Conservation (phyloP, 106 monocot genomes). For the Dioscorea alata region DNA sequence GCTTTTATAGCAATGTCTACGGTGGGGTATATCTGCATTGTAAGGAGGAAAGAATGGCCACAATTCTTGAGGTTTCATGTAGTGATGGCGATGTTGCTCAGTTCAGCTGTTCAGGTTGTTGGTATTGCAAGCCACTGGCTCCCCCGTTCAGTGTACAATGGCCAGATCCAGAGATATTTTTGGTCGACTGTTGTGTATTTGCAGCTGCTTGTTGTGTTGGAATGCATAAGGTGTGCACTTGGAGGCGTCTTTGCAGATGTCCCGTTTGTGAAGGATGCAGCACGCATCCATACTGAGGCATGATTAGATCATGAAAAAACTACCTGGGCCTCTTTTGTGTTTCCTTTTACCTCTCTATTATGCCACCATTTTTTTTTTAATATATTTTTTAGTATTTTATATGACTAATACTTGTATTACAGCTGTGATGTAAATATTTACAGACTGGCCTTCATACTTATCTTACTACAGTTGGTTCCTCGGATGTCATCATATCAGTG, state of each 20-base stretch:
- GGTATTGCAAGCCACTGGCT: constrained; percentile 10
- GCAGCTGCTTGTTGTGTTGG: constrained; percentile 1
- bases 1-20: not conserved
- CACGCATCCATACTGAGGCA: not conserved
- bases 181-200: constrained; percentile 3
- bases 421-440: too few relatives aligned
- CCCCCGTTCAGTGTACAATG: not conserved
- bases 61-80: constrained; percentile 13
- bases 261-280: constrained; percentile 13
- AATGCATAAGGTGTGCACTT: constrained; percentile 9
- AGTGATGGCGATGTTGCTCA: constrained; percentile 5
- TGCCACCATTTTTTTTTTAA: too few relatives aligned
- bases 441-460: too few relatives aligned
- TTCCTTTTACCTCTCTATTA: too few relatives aligned
- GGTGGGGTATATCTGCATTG: not conserved
- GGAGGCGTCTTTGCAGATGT: constrained; percentile 3
- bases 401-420: too few relatives aligned
- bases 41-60: constrained; percentile 9
- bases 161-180: not conserved
- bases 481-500: too few relatives aligned
- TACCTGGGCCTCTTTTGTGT: not conserved
- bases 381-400: too few relatives aligned
- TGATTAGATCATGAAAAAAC: not conserved
- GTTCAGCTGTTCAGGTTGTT: constrained; percentile 7
- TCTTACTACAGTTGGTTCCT: too few relatives aligned